Evolutionary conservation across 1,139 yeast species (phyloP).

Genomic region (Magnusiomyces sp.): DNA sequence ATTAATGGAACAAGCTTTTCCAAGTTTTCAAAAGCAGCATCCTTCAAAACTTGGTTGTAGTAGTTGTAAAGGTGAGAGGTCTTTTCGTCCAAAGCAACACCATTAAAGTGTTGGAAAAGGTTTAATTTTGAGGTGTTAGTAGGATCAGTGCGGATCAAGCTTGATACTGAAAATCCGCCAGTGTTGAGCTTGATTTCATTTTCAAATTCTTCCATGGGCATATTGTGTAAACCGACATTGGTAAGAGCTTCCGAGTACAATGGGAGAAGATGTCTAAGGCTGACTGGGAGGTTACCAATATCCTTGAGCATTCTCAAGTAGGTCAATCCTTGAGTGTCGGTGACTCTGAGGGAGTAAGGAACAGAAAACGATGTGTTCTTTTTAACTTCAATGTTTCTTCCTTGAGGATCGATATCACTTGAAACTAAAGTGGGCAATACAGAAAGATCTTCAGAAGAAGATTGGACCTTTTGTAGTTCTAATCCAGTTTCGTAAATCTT

Average conservation of each 20-base stretch:
- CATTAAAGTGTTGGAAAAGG: conserved; percentile 47
- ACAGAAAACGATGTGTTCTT: conserved; percentile 12
- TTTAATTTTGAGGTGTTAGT: conserved; percentile 23
- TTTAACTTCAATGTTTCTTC: conserved; percentile 36
- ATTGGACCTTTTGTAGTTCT: conserved; percentile 53
- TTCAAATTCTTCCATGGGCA: conserved; percentile 73
- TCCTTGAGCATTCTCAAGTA: conserved; percentile 57
- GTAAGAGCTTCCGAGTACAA: conserved; percentile 73
- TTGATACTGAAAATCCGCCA: conserved; percentile 68
- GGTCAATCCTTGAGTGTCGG: conserved; percentile 44
- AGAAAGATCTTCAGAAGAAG: conserved; percentile 61
- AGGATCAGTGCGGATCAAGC: conserved; percentile 40
- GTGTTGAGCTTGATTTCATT: conserved; percentile 74
- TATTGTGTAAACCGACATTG: conserved; percentile 67
- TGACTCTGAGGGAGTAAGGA: conserved; percentile 29
- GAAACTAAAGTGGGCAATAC: conserved; percentile 71
- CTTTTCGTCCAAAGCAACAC: conserved; percentile 67
- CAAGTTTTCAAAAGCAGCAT: conserved; percentile 61
- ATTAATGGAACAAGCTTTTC: conserved; percentile 69
- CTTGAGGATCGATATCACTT: conserved; percentile 58
- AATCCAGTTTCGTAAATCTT: conserved; percentile 53
- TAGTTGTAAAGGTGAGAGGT: conserved; percentile 51
- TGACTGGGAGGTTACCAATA: conserved; percentile 44
- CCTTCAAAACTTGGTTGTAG: conserved; percentile 58
- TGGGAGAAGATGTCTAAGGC: conserved; percentile 61